Base-by-base conservation (phyloP, 164 flowering plant species). In the Warburgia ugandensis region DNA sequence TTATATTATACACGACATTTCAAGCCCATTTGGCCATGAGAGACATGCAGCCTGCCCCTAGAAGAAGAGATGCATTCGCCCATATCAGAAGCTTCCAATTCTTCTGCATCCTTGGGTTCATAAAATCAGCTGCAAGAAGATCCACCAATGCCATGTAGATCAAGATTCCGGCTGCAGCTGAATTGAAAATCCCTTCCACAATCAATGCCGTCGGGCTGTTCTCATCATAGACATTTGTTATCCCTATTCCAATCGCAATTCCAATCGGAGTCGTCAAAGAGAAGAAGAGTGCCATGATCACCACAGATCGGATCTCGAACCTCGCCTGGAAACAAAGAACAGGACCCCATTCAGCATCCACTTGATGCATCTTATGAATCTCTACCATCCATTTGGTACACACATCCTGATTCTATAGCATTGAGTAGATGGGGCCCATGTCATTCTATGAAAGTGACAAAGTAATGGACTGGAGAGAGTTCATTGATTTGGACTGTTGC, bases 81-180 rank as follows among this genome's bases (percentile, higher is more conserved):
- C 45, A 58, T 4, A 73, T 5, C 17, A 66, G 76, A 21, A 73
- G 70, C 50, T 26, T 68, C 0, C 57, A 33, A 51, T 57, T 68
- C 28, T 32, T 48, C 27, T 61, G 70, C 57, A 73, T 30, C 48
- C 35, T 73, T 0, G 64, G 52, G 41, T 31, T 56, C 76, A 73
- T 71, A 48, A 71, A 71, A 57, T 71, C 71, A 6, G 72, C 66
- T 3, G 74, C 76, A 4, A 77, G 50, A 4, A 77, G 50, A 48
- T 77, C 81, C 1, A 76, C 76, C 0, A 71, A 56, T 0, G 81
- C 60, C 81, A 68, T 76, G 39, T 71, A 73, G 0, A 74, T 64
- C 3, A 77, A 33, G 11, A 77, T 77, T 19, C 81, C 73, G 6
- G 76, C 74, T 1, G 73, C 53, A 3, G 77, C 74, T 0, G 81